A percentile compares a stretch with the other conserved stretches of the same genome.
phyloP scores from a whole-genome alignment of 2,329 filamentous ascomycete species.

The Aspergillus clavatus region DNA sequence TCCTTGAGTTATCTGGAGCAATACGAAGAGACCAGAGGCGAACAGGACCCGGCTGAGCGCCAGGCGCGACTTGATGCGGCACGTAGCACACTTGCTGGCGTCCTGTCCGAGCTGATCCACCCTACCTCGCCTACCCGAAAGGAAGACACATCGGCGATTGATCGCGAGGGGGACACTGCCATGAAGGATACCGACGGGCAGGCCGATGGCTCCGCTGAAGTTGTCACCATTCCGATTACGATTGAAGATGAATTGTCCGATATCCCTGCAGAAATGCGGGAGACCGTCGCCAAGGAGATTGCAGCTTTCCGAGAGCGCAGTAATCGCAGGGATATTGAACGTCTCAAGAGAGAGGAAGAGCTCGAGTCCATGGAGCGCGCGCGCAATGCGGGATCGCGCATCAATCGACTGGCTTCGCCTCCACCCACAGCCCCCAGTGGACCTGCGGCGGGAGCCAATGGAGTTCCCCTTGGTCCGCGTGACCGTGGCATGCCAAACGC shows the following conservation, averaged over 20 bases:
- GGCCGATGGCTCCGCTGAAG: slow-evolving; percentile 65
- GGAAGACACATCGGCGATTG: slow-evolving; percentile 45
- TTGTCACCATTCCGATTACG: slow-evolving; percentile 82
- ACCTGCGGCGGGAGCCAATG: slow-evolving; percentile 62
- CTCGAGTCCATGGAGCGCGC: slow-evolving; percentile 80
- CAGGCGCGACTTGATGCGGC: slow-evolving; percentile 68
- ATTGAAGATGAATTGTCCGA: slow-evolving; percentile 92
- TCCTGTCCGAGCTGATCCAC: slow-evolving; percentile 67
- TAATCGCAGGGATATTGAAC: slow-evolving; percentile 80
- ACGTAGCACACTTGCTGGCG: slow-evolving; percentile 61
- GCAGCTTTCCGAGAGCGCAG: slow-evolving; percentile 90
- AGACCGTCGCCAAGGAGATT: slow-evolving; percentile 90
- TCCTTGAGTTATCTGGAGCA: slow-evolving; percentile 82
- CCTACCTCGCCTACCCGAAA: slow-evolving; percentile 50
- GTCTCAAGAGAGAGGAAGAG: slow-evolving; percentile 82
- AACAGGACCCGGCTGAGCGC: slow-evolving; percentile 56
- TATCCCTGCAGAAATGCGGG: slow-evolving; percentile 92
- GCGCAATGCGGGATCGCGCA: slow-evolving; percentile 60
- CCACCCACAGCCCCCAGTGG: slow-evolving; percentile 59
- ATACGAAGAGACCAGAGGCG: slow-evolving; percentile 63
- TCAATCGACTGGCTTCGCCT: slow-evolving; percentile 67
- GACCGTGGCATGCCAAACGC: slow-evolving; percentile 66
- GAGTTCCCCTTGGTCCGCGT: slow-evolving; percentile 69
- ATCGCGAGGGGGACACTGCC: slow-evolving; percentile 61
- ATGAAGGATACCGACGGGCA: slow-evolving; percentile 61